These are phyloP conservation scores for Cinnamomum chago DNA, from an alignment of 164 flowering plant genomes.

Conservation along the genomic window DNA sequence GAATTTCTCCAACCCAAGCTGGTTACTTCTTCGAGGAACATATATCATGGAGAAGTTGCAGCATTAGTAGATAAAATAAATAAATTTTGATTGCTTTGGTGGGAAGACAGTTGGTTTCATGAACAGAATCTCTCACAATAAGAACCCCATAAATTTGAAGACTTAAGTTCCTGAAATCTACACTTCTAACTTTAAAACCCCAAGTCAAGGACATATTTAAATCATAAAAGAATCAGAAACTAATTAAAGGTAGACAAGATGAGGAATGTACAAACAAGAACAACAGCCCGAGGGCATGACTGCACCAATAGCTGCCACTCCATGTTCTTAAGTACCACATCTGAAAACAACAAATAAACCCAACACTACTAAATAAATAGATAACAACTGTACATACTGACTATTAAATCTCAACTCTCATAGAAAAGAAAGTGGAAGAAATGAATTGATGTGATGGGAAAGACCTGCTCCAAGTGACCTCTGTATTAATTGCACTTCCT, in stretches of 20 bases:
- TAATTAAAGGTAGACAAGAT: slow-evolving; percentile 15
- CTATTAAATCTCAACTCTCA: background rate
- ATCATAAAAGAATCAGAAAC: background rate
- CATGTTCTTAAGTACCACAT: slow-evolving; percentile 27
- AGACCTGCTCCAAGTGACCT: slow-evolving; percentile 47
- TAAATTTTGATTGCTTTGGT: background rate
- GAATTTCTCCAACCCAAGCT: background rate
- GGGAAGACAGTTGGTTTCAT: background rate
- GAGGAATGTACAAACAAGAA: slow-evolving; percentile 95
- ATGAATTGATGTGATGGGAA: background rate
- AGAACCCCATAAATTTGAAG: too few species aligned
- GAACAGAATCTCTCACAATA: background rate
- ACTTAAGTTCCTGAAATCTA: too few species aligned
- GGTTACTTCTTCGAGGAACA: background rate
- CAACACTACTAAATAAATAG: background rate
- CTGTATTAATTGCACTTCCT: slow-evolving; percentile 47
- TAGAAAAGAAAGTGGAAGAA: background rate
- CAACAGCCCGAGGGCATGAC: slow-evolving; percentile 48
- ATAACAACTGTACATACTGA: background rate
- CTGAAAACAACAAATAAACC: slow-evolving; percentile 28
- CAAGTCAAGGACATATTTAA: background rate
- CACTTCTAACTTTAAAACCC: background rate
- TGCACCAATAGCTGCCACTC: slow-evolving; percentile 32
- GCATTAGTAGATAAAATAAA: background rate
- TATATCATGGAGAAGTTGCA: background rate